phyloP scores from a whole-genome alignment of 345 rosid genomes.

The Eutrema japonicum region DNA sequence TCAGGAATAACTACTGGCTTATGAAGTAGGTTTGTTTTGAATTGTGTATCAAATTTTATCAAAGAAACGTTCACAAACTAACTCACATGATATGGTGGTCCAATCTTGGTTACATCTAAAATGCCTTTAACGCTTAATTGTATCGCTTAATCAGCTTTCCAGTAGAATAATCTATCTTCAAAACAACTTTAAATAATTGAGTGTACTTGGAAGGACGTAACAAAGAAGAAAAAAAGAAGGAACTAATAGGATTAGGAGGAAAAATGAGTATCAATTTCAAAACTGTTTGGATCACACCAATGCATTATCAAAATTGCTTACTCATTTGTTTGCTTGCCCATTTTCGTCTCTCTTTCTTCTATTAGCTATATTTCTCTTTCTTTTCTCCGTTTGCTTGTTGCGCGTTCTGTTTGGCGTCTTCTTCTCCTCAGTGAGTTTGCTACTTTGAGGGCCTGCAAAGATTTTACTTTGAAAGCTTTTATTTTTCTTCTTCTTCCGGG shows the following conservation, averaged over 20 bases:
- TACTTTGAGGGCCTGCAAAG: neutral
- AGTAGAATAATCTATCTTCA: neutral
- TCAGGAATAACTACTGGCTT: conserved; percentile 11
- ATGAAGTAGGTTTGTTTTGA: neutral
- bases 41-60: conserved; percentile 16
- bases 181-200: too few species aligned
- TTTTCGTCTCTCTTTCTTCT: neutral
- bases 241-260: too few species aligned
- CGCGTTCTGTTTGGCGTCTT: neutral
- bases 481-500: neutral
- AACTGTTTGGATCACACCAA: neutral
- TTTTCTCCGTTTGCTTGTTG: conserved; percentile 13
- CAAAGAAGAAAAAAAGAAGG: too few species aligned
- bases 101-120: neutral
- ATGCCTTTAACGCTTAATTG: neutral
- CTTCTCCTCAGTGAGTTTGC: neutral
- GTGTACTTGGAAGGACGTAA: neutral
- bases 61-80: neutral
- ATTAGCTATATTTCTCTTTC: neutral
- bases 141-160: neutral
- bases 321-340: neutral
- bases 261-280: too few species aligned
- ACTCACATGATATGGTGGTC: neutral
- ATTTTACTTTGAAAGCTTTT: neutral
- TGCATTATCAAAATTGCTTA: neutral